Evolutionary conservation across 345 rosid genomes (phyloP).

Genomic region (Eucalyptus globulus): DNA sequence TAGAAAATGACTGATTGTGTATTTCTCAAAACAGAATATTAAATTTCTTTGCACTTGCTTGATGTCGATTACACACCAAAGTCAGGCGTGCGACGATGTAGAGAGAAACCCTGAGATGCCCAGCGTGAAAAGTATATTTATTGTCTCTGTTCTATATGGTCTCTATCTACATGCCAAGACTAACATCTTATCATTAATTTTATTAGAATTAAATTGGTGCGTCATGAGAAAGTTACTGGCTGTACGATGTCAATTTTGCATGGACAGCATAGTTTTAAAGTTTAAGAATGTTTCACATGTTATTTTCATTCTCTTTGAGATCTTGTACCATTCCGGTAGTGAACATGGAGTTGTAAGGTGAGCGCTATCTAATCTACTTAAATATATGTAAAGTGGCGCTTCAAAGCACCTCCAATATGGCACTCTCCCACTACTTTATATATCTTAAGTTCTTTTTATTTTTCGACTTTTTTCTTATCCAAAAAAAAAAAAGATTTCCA

Average conservation of each 20-base stretch:
- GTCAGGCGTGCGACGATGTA: background rate
- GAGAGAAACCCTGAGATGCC: background rate
- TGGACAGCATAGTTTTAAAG: background rate
- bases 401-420: background rate
- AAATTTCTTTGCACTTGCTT: background rate
- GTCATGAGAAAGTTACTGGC: background rate
- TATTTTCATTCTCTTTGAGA: background rate
- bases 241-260: background rate
- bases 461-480: background rate
- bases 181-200: background rate
- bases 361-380: background rate
- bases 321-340: background rate
- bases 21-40: background rate
- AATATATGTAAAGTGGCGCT: background rate
- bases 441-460: background rate
- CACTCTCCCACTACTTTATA: background rate
- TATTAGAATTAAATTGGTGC: background rate
- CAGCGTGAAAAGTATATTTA: background rate
- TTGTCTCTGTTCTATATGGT: background rate
- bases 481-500: background rate
- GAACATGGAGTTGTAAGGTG: background rate
- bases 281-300: background rate
- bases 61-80: background rate
- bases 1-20: background rate
- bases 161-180: background rate